Evolutionary conservation across 805 yeast genomes (phyloP), one percentile per base, ranked within the genome.

Genomic region (Zygoascus tannicola): DNA sequence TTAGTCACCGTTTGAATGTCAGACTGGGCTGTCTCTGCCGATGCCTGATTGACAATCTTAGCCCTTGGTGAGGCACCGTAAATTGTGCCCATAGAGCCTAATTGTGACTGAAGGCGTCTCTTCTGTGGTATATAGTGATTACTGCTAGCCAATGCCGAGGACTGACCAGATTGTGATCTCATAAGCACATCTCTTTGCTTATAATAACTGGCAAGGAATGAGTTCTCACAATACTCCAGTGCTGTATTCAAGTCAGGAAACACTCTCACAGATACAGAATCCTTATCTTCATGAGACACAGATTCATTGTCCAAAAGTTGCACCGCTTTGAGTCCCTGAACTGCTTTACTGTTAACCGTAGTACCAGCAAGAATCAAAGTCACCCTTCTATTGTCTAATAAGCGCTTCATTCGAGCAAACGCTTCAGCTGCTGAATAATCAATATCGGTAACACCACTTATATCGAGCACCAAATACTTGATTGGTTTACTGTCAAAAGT

Each of bases 401-500:
- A 73, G 50, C 94, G 81, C 58, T 85, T 78, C 48, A 92, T 81
- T 54, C 96, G 71, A 53, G 87, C 78, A 59, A 92, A 85, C 0
- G 97, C 95, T 62, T 92, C 97, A 7, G 96, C 95, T 0, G 97
- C 97, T 38, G 95, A 83, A 56, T 84, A 92, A 63, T 92, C 98
- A 50, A 92, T 77, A 38, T 76, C 76, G 56, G 50, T 72, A 23
- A 92, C 95, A 32, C 81, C 78, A 52, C 80, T 80, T 73, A 92
- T 80, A 64, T 92, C 98, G 39, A 92, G 60, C 41, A 92, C 77
- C 50, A 92, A 66, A 59, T 80, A 92, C 56, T 83, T 78, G 54
- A 92, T 80, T 22, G 92, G 86, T n/a, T 52, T 32, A 12, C 52
- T 44, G 20, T 61, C 58, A 56, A 73, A 78, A 16, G 60, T 57